Percentiles rank a stretch among this genome's conserved stretches.
phyloP scores from a whole-genome alignment of 2,329 filamentous ascomycete genomes.

The Epichloe baconii region DNA sequence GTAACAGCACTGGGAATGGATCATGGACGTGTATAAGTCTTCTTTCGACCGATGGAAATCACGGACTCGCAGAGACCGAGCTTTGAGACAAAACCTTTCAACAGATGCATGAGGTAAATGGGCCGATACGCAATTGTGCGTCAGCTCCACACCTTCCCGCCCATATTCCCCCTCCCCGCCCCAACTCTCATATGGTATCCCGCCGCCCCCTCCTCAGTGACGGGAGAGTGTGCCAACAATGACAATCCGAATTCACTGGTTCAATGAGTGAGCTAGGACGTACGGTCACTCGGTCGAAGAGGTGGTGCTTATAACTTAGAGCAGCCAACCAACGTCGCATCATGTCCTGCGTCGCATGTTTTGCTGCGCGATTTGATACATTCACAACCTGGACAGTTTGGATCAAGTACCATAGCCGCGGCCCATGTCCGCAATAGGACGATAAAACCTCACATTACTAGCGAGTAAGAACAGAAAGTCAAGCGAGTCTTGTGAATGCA shows the following conservation, averaged over 20 bases:
- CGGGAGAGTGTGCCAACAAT: neutral
- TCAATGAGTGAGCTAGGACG: neutral
- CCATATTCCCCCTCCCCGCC: no score
- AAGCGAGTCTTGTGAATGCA: neutral
- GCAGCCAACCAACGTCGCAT: neutral
- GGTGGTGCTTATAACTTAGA: neutral
- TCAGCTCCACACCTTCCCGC: neutral
- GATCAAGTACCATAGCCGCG: neutral
- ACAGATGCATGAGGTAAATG: neutral
- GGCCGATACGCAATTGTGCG: neutral
- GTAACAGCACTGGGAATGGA: conserved; percentile 12
- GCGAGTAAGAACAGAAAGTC: neutral
- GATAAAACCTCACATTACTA: neutral
- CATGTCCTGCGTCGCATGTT: neutral
- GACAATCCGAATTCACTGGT: neutral
- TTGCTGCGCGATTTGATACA: neutral
- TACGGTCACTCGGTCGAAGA: neutral
- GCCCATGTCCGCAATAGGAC: neutral
- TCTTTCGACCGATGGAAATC: conserved; percentile 22
- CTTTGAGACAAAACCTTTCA: conserved; percentile 11
- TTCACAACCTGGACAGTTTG: neutral
- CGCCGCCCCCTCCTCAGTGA: neutral
- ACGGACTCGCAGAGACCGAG: conserved; percentile 20
- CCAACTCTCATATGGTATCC: neutral
- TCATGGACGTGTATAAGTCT: conserved; percentile 20